Conservation (phyloP, 2,329 filamentous ascomycete species). For the Davidsoniella virescens region DNA sequence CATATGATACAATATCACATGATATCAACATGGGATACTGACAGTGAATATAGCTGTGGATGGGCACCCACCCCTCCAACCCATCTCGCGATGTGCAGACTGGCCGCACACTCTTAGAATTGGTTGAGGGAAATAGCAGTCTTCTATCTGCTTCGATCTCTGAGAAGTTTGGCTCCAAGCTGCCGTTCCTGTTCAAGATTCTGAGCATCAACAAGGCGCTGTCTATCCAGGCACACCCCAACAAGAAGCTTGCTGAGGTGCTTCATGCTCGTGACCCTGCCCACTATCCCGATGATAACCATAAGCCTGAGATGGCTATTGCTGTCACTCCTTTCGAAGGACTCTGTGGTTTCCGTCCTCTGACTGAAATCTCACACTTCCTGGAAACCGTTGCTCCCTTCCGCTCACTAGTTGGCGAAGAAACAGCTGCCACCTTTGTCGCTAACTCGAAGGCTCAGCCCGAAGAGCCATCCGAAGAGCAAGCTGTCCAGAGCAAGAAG, state of each 20-base stretch:
- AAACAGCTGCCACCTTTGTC: constrained; percentile 40
- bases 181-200: constrained; percentile 97
- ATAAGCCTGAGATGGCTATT: constrained; percentile 99
- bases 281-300: constrained; percentile 98
- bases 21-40: no score
- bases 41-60: constrained; percentile 58
- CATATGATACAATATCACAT: no score
- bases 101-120: constrained; percentile 69
- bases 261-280: constrained; percentile 73
- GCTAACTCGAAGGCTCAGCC: constrained; percentile 27
- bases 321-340: constrained; percentile 93
- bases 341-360: constrained; percentile 82
- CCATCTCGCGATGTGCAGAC: constrained; percentile 81
- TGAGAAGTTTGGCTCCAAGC: constrained; percentile 59
- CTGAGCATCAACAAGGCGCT: constrained; percentile 90
- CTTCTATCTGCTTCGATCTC: constrained; percentile 61
- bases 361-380: constrained; percentile 77
- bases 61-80: constrained; percentile 94
- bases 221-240: constrained; percentile 92
- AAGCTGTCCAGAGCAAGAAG: constrained; percentile 48
- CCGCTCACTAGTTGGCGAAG: constrained; percentile 49
- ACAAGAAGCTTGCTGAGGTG: constrained; percentile 78
- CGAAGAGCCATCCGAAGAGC: constrained; percentile 30
- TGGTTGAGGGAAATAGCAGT: constrained; percentile 72
- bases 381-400: constrained; percentile 42